Percentiles rank a stretch among this genome's conserved stretches.
phyloP scores from a whole-genome alignment of 2,329 filamentous ascomycete genomes.

The Cladosporium austrohemisphaericum region DNA sequence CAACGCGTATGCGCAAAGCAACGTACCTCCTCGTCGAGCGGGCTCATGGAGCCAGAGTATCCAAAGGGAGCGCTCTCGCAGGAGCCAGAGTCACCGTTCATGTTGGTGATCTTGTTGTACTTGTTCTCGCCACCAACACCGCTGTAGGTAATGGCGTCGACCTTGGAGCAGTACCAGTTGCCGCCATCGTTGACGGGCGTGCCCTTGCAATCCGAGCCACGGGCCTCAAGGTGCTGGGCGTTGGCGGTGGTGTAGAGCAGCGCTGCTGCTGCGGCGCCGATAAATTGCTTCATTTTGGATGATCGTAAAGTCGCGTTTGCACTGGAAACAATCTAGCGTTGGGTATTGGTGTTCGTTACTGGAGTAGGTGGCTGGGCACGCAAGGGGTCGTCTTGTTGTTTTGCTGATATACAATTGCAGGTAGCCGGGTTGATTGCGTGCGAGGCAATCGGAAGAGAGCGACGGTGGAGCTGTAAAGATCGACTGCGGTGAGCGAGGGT shows the following conservation, averaged over 20 bases:
- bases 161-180: slow-evolving; percentile 65
- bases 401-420: background rate
- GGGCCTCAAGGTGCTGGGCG: slow-evolving; percentile 18
- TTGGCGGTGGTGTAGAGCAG: slow-evolving; percentile 27
- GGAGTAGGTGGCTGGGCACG: slow-evolving; percentile 7
- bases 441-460: slow-evolving; percentile 13
- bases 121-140: slow-evolving; percentile 44
- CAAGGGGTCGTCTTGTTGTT: slow-evolving; percentile 12
- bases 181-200: slow-evolving; percentile 39
- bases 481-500: slow-evolving; percentile 12
- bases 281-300: slow-evolving; percentile 31
- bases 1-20: background rate
- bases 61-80: slow-evolving; percentile 52
- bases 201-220: slow-evolving; percentile 28
- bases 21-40: slow-evolving; percentile 67
- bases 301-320: slow-evolving; percentile 13
- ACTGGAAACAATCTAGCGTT: slow-evolving; percentile 7
- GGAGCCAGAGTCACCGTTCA: slow-evolving; percentile 53
- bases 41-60: slow-evolving; percentile 61
- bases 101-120: slow-evolving; percentile 62
- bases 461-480: slow-evolving; percentile 11
- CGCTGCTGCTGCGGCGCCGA: slow-evolving; percentile 29
- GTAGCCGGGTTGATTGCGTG: slow-evolving; percentile 1
- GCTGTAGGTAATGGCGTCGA: slow-evolving; percentile 64
- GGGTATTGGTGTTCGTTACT: slow-evolving; percentile 12